Conservation (phyloP, 2,329 filamentous ascomycete species). For the Neoascochyta sp. region DNA sequence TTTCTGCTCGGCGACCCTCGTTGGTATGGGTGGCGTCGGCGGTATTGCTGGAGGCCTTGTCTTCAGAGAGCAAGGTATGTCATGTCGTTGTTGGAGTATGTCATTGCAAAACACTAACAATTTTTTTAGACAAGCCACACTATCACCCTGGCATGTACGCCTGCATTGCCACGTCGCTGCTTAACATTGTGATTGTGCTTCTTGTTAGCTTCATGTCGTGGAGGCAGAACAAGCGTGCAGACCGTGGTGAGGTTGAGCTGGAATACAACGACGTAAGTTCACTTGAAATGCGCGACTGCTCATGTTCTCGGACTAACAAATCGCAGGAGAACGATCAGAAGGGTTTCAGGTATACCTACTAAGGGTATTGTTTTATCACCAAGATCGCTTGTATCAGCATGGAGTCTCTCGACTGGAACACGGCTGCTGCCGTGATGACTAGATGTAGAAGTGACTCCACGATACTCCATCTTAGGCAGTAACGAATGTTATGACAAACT, state of each 20-base stretch:
- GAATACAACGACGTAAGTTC: conserved; percentile 38
- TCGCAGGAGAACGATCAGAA: conserved; percentile 29
- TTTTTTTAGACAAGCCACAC: conserved; percentile 34
- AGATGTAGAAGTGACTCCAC: no score
- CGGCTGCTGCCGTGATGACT: no score
- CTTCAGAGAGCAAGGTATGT: conserved; percentile 53
- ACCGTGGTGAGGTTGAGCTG: conserved; percentile 42
- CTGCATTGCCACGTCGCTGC: conserved; percentile 37
- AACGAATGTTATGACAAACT: no score
- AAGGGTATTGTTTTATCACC: no score
- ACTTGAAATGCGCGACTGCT: no score
- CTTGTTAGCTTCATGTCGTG: conserved; percentile 33
- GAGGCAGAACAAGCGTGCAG: conserved; percentile 37
- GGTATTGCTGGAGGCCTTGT: conserved; percentile 73
- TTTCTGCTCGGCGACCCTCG: conserved; percentile 70
- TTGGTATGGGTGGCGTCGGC: conserved; percentile 73
- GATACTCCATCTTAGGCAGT: no score
- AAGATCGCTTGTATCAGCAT: no score
- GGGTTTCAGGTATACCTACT: conserved; percentile 36
- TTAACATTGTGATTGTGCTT: conserved; percentile 36
- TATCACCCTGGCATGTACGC: conserved; percentile 39
- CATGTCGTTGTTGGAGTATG: no score
- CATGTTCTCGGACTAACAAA: no score
- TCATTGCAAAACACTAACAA: no score
- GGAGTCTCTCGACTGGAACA: no score